Conservation (phyloP, 768 basidiomycete genomes). For the Phylloporus scabripes region DNA sequence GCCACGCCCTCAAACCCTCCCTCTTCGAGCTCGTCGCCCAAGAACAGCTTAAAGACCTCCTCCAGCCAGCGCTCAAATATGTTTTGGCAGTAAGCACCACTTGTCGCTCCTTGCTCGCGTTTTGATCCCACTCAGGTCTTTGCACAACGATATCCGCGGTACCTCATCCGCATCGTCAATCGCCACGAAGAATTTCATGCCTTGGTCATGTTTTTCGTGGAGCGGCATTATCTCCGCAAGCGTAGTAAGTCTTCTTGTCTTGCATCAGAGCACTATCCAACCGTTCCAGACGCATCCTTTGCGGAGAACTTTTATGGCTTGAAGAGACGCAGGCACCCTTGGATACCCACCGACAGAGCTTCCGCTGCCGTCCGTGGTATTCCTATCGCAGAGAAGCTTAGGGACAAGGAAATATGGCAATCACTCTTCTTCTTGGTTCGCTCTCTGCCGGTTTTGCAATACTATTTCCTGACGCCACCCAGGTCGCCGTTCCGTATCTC, state of each 20-base stretch:
- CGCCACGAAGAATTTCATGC: constrained; percentile 97
- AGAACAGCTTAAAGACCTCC: constrained; percentile 84
- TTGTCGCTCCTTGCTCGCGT: neutral
- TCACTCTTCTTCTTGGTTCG: constrained; percentile 79
- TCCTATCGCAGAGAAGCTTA: constrained; percentile 60
- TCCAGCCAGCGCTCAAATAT: constrained; percentile 95
- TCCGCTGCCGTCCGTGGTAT: constrained; percentile 62
- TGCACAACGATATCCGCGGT: constrained; percentile 90
- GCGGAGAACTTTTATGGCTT: constrained; percentile 95
- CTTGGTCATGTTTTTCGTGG: constrained; percentile 80
- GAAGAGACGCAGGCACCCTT: constrained; percentile 68
- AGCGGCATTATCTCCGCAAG: constrained; percentile 83
- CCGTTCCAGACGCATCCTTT: constrained; percentile 75
- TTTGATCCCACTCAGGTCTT: constrained; percentile 59
- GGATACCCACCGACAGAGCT: constrained; percentile 64
- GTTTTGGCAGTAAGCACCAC: constrained; percentile 68
- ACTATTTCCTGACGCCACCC: constrained; percentile 1
- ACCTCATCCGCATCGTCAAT: constrained; percentile 86
- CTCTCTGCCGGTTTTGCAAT: neutral
- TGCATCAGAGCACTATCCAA: neutral
- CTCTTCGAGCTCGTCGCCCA: constrained; percentile 91
- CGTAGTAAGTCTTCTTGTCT: constrained; percentile 52
- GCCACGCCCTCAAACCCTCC: constrained; percentile 70
- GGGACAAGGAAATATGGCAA: constrained; percentile 61
- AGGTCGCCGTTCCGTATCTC: constrained; percentile 85